Percentiles rank a stretch among this genome's conserved stretches.
Evolutionary conservation across 495 filamentous ascomycete species (phyloP).

Genomic region (Xylaria nigripes): DNA sequence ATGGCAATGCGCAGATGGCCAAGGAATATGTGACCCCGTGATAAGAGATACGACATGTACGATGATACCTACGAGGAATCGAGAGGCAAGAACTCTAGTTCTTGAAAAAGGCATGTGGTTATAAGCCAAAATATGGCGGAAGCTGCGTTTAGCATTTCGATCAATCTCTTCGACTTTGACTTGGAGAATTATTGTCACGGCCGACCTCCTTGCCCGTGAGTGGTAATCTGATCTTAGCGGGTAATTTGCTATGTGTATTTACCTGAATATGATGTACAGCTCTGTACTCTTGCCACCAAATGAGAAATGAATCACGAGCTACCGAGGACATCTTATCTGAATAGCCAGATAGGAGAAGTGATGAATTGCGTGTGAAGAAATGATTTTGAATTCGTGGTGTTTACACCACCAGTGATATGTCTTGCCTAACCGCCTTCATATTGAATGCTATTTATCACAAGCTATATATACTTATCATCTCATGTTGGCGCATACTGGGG

Average conservation of each 20-base stretch:
- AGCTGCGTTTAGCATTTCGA: slow-evolving; percentile 1
- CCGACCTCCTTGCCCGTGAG: background rate
- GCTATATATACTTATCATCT: too few relatives aligned
- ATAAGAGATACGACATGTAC: background rate
- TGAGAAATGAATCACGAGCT: background rate
- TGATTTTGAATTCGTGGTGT: too few relatives aligned
- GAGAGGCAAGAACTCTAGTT: background rate
- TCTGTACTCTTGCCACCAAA: background rate
- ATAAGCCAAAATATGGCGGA: background rate
- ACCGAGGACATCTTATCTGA: too few relatives aligned
- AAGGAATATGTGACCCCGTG: background rate
- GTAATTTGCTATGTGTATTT: slow-evolving; percentile 6
- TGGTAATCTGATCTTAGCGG: background rate
- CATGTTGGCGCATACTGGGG: too few relatives aligned
- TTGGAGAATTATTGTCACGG: background rate
- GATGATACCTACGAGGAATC: background rate
- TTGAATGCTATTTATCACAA: too few relatives aligned
- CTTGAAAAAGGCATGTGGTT: background rate
- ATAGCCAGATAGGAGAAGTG: too few relatives aligned
- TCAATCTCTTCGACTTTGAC: background rate
- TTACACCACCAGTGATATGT: too few relatives aligned
- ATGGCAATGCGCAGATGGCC: background rate
- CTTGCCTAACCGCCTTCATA: too few relatives aligned
- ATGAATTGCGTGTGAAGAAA: too few relatives aligned
- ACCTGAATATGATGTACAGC: background rate